phyloP scores from a whole-genome alignment of 768 basidiomycete species.

The Leucocoprinus sp. region DNA sequence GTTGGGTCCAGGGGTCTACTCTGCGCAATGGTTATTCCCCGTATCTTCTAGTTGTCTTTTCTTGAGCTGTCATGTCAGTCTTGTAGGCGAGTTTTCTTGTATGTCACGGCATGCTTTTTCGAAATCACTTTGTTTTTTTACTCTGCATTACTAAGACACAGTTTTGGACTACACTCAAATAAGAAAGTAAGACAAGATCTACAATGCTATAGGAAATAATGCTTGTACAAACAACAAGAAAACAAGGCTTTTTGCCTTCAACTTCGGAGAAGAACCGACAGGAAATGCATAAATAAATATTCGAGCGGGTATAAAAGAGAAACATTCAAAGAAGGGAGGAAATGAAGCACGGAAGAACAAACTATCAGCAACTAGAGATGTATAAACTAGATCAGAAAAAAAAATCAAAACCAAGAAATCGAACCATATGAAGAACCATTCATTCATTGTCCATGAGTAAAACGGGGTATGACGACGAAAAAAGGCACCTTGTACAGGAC shows the following conservation, averaged over 20 bases:
- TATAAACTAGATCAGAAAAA: constrained; percentile 4
- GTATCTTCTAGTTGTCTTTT: background rate
- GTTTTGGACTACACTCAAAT: background rate
- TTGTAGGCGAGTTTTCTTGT: too few species aligned
- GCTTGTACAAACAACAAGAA: background rate
- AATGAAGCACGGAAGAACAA: background rate
- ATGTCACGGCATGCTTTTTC: too few species aligned
- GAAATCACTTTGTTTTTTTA: too few species aligned
- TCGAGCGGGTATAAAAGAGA: too few species aligned
- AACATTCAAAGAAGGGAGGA: background rate
- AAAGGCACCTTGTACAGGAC: constrained; percentile 5
- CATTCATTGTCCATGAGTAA: too few species aligned
- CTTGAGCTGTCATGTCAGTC: too few species aligned
- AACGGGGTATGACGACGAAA: constrained; percentile 8
- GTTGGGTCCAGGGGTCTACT: background rate
- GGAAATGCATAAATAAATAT: background rate
- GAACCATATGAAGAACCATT: background rate
- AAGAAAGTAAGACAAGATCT: too few species aligned
- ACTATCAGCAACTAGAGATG: constrained; percentile 1
- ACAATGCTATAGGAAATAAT: too few species aligned
- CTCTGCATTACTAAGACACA: too few species aligned
- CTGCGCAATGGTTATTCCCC: background rate
- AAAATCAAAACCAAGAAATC: constrained; percentile 7
- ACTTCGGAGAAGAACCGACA: background rate
- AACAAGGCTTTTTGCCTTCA: background rate